phyloP scores from a whole-genome alignment of 1,139 yeast species.

The Wickerhamiella infanticola region DNA sequence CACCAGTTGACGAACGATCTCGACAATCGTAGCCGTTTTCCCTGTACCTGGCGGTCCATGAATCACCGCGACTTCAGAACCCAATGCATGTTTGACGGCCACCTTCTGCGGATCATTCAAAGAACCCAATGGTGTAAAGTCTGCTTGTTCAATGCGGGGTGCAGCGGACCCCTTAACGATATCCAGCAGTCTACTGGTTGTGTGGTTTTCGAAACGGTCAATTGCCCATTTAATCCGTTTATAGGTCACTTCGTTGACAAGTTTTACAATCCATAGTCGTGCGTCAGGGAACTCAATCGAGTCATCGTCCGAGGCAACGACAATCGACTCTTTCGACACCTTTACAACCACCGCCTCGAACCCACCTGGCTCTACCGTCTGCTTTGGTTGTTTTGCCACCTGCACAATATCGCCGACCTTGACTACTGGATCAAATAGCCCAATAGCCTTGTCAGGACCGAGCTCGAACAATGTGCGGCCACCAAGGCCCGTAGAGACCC shows the following conservation, averaged over 20 bases:
- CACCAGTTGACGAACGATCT: constrained; percentile 60
- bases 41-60: constrained; percentile 80
- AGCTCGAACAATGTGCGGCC: constrained; percentile 62
- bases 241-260: constrained; percentile 29
- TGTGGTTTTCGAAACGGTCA: constrained; percentile 34
- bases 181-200: constrained; percentile 22
- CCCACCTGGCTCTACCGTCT: constrained; percentile 17
- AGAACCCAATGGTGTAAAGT: constrained; percentile 23
- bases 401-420: constrained; percentile 58
- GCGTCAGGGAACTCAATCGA: constrained; percentile 17
- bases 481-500: constrained; percentile 62
- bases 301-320: constrained; percentile 44
- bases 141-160: constrained; percentile 10
- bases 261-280: constrained; percentile 26
- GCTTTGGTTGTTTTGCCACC: constrained; percentile 17
- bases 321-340: constrained; percentile 31
- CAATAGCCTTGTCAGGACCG: constrained; percentile 41
- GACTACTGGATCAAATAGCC: constrained; percentile 31
- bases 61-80: constrained; percentile 38
- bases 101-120: constrained; percentile 62
- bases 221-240: constrained; percentile 71
- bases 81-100: constrained; percentile 39
- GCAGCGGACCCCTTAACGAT: constrained; percentile 3
- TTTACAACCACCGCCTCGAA: constrained; percentile 43
- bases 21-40: constrained; percentile 76